Evolutionary conservation across 1,284 basidiomycete genomes (phyloP), one percentile per base, ranked within the genome.

Genomic region (Quambalaria eucalypti): DNA sequence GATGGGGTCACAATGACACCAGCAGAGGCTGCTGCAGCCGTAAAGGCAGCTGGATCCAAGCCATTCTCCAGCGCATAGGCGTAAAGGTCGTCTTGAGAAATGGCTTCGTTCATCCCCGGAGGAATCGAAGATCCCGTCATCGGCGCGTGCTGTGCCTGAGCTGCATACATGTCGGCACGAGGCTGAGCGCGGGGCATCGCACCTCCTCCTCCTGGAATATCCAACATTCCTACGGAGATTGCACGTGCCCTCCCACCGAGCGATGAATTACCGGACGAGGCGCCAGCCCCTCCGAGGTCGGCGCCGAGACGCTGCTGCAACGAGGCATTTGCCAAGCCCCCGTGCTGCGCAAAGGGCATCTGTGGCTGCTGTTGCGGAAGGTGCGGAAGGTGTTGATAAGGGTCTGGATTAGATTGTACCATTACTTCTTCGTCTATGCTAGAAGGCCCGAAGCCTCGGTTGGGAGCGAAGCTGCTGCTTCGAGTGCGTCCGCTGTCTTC

Each of bases 61-160:
- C 54, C 54, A 31, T 55, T 16, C 33, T 57, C 52, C 10, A 42
- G 23, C 21, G 55, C 55, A 29, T 42, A 59, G 16, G 52, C 52
- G 28, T 55, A 55, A 12, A 59, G n/a, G 16, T 56, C 53, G 21
- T 52, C 36, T n/a, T 48, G 26, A 19, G 38, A 29, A 12, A 29
- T 33, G 48, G 19, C 6, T 12, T 21, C 26, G 29, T 49, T 33
- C 9, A 8, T 8, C 31, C 8, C 9, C 29, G 47, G n/a, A n/a
- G n/a, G n/a, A n/a, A n/a, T n/a, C n/a, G n/a, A n/a, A n/a, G n/a
- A n/a, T n/a, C n/a, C n/a, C n/a, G n/a, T n/a, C n/a, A n/a, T n/a
- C n/a, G n/a, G n/a, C n/a, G n/a, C n/a, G n/a, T n/a, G n/a, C n/a
- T n/a, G 12, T 28, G 47, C 8, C 6, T 10, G 14, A 25, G 26